Evolutionary conservation across 208 protist species (phyloP).

Genomic region (Acanthamoeba triangularis): DNA sequence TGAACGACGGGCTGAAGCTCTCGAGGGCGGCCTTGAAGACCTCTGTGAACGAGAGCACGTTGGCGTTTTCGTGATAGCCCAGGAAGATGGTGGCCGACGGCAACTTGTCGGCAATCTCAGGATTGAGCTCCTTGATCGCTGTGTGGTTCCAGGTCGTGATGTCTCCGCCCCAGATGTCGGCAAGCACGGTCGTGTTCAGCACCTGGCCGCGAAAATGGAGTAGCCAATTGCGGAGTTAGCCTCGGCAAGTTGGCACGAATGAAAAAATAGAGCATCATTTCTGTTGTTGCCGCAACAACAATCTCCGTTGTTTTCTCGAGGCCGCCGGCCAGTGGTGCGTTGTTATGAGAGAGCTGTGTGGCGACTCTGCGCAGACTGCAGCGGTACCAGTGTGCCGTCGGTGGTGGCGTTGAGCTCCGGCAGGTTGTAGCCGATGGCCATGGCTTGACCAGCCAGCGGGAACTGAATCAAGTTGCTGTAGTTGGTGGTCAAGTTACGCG

Average conservation of each 20-base stretch:
- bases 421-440: slow-evolving; percentile 12
- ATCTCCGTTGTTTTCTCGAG: too few relatives aligned
- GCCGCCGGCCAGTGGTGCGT: too few relatives aligned
- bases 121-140: slow-evolving; percentile 34
- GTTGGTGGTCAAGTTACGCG: background rate
- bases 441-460: background rate
- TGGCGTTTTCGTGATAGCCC: background rate
- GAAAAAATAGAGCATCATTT: background rate
- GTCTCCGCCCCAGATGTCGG: slow-evolving; percentile 26
- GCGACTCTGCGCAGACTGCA: too few relatives aligned
- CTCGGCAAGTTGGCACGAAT: background rate
- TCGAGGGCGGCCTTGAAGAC: background rate
- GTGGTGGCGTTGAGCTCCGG: background rate
- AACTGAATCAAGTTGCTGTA: background rate
- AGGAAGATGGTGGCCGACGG: slow-evolving; percentile 1
- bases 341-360: too few relatives aligned
- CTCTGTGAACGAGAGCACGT: background rate
- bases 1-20: background rate
- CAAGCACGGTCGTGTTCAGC: background rate
- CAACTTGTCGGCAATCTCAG: background rate
- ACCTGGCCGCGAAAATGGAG: too few relatives aligned
- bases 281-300: too few relatives aligned
- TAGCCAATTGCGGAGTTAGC: too few relatives aligned
- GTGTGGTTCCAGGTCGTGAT: slow-evolving; percentile 31
- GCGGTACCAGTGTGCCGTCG: background rate